Evolutionary conservation across 2,329 filamentous ascomycete genomes (phyloP).

Genomic region (Dothideomycetes sp.): DNA sequence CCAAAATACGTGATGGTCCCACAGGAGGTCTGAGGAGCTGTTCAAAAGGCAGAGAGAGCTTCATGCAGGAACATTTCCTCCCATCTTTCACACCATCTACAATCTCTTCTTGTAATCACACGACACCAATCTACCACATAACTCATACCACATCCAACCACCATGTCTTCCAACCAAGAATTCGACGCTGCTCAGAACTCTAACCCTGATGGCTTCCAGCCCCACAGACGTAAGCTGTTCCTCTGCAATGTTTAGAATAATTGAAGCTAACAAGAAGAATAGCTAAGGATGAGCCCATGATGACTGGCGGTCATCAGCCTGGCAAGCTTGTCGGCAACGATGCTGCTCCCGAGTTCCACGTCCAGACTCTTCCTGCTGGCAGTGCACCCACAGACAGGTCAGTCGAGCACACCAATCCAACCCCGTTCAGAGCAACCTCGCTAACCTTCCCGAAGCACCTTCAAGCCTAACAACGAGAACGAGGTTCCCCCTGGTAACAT

Average conservation of each 20-base stretch:
- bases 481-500: slow-evolving; percentile 35
- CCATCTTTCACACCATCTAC: background rate
- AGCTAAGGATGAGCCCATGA: slow-evolving; percentile 8
- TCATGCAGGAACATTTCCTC: background rate
- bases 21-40: background rate
- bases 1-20: too few relatives aligned
- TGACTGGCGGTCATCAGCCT: slow-evolving; percentile 4
- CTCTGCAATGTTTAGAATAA: too few relatives aligned
- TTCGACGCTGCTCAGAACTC: slow-evolving; percentile 3
- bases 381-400: slow-evolving; percentile 45
- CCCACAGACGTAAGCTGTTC: too few relatives aligned
- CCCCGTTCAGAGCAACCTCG: background rate
- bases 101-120: too few relatives aligned
- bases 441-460: slow-evolving; percentile 24
- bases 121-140: background rate
- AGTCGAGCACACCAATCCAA: background rate
- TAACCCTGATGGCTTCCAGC: slow-evolving; percentile 9
- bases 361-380: slow-evolving; percentile 52
- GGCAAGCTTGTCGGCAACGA: slow-evolving; percentile 47
- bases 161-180: slow-evolving; percentile 6
- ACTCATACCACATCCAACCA: background rate
- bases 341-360: slow-evolving; percentile 52
- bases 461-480: slow-evolving; percentile 34
- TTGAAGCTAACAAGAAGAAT: too few relatives aligned
- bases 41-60: slow-evolving; percentile 6